phyloP scores from a whole-genome alignment of 768 basidiomycete species.

The Boletus eberwhitei region DNA sequence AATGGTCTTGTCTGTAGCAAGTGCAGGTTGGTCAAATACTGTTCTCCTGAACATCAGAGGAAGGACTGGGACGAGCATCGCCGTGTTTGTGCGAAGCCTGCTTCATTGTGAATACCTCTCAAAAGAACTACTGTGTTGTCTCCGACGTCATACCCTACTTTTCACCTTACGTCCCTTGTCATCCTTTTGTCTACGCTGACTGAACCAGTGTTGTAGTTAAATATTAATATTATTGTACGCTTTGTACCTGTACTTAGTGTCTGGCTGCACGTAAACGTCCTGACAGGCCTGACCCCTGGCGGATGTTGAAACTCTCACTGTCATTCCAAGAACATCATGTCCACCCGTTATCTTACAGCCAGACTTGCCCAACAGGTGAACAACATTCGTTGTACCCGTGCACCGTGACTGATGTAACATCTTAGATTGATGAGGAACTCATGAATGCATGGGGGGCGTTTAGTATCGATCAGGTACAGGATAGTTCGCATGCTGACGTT shows the following conservation, averaged over 20 bases:
- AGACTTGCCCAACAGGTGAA: slow-evolving; percentile 72
- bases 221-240: not conserved
- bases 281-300: no score
- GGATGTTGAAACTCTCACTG: no score
- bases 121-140: not conserved
- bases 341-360: slow-evolving; percentile 66
- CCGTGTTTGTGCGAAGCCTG: slow-evolving; percentile 55
- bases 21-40: slow-evolving; percentile 77
- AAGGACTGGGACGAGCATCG: slow-evolving; percentile 79
- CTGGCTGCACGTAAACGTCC: not conserved
- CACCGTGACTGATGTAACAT: not conserved
- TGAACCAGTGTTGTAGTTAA: not conserved
- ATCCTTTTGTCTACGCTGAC: not conserved
- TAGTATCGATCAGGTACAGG: slow-evolving; percentile 82
- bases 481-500: not conserved
- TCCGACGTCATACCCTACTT: not conserved
- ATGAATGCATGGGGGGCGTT: slow-evolving; percentile 89
- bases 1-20: slow-evolving; percentile 68
- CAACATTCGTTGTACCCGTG: not conserved
- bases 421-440: slow-evolving; percentile 91
- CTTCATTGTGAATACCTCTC: slow-evolving; percentile 10
- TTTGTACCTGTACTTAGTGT: slow-evolving; percentile 11
- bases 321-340: slow-evolving; percentile 32
- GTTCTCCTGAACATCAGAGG: slow-evolving; percentile 69
- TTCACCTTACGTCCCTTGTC: not conserved